phyloP scores from a whole-genome alignment of 2,329 filamentous ascomycete species.

The Oidium heveae region DNA sequence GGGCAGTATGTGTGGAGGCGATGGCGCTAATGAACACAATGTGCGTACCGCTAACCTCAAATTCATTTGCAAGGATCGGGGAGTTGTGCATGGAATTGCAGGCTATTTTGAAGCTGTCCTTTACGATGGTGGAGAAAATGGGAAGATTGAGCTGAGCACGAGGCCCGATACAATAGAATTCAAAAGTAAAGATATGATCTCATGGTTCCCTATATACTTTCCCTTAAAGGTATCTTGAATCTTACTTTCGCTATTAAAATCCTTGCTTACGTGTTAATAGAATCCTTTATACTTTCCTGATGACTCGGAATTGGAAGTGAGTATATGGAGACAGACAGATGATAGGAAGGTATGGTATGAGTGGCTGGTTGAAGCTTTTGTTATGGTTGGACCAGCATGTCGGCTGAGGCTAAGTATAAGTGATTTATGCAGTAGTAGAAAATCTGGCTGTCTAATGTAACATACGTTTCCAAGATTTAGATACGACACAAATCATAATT shows the following conservation, averaged over 20 bases:
- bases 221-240: constrained; percentile 50
- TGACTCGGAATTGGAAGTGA: constrained; percentile 63
- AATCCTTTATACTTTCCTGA: constrained; percentile 67
- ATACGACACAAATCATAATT: too few species aligned
- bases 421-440: constrained; percentile 42
- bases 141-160: constrained; percentile 65
- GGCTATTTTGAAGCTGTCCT: constrained; percentile 96
- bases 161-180: constrained; percentile 74
- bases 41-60: constrained; percentile 50
- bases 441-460: constrained; percentile 47
- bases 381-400: constrained; percentile 30
- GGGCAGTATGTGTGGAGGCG: constrained; percentile 48
- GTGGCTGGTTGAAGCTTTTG: constrained; percentile 78
- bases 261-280: constrained; percentile 22
- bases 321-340: constrained; percentile 91
- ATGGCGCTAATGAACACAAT: constrained; percentile 80
- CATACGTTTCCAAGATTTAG: too few species aligned
- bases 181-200: constrained; percentile 96
- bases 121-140: constrained; percentile 30
- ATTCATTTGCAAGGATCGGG: constrained; percentile 55
- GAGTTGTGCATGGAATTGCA: constrained; percentile 70
- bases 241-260: background rate
- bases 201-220: constrained; percentile 98
- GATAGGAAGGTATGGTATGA: constrained; percentile 97
- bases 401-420: constrained; percentile 40